Evolutionary conservation across 106 monocot species (phyloP).

Genomic region (Iris macrosiphon): DNA sequence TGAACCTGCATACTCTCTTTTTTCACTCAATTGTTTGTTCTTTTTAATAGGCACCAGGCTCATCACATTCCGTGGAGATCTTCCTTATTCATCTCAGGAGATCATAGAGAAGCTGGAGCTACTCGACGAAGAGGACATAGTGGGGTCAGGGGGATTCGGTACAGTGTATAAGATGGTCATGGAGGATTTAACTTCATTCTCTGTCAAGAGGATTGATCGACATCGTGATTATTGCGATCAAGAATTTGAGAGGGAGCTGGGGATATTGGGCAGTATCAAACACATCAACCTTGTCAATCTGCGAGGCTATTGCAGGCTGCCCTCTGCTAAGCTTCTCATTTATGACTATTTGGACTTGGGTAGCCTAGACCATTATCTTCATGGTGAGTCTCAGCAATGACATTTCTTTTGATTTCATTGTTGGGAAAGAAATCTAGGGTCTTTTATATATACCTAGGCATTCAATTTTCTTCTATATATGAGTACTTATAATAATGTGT

Average conservation of each 20-base stretch:
- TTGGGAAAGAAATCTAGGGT: background rate
- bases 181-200: slow-evolving; percentile 75
- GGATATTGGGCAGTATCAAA: slow-evolving; percentile 72
- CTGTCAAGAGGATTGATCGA: slow-evolving; percentile 76
- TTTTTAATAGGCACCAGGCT: slow-evolving; percentile 60
- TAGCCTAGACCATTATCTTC: slow-evolving; percentile 76
- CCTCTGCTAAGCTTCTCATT: slow-evolving; percentile 69
- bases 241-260: slow-evolving; percentile 76
- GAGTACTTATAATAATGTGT: too few relatives aligned
- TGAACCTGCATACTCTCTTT: background rate
- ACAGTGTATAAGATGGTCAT: slow-evolving; percentile 89
- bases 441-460: background rate
- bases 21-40: background rate
- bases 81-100: slow-evolving; percentile 76
- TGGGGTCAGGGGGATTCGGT: slow-evolving; percentile 91
- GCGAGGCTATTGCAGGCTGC: slow-evolving; percentile 80
- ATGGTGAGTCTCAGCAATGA: slow-evolving; percentile 35
- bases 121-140: slow-evolving; percentile 75
- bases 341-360: slow-evolving; percentile 81
- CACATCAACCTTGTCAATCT: slow-evolving; percentile 91
- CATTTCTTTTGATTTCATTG: background rate
- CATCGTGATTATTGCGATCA: slow-evolving; percentile 42
- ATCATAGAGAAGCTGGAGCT: slow-evolving; percentile 66
- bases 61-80: slow-evolving; percentile 69
- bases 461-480: too few relatives aligned